These are phyloP conservation scores for Onygenales sp. DNA, from an alignment of 2,329 filamentous ascomycete species.

Conservation along the genomic window DNA sequence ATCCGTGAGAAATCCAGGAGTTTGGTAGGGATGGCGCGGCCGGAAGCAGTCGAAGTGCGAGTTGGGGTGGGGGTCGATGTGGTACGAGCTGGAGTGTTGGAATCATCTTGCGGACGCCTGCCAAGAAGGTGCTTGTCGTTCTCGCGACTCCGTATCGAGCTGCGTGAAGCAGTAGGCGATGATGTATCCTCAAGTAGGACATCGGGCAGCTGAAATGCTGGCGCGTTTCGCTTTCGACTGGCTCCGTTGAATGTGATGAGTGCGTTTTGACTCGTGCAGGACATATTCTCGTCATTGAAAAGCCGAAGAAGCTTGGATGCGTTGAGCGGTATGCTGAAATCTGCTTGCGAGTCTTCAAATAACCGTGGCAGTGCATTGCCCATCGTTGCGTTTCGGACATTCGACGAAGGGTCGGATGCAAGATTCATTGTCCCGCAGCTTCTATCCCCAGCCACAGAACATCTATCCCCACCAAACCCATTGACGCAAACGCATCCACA, in stretches of 20 bases:
- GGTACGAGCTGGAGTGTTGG: constrained; percentile 4
- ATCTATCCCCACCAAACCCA: constrained; percentile 64
- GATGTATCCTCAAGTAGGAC: background rate
- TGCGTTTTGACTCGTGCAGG: constrained; percentile 76
- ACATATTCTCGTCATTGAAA: constrained; percentile 65
- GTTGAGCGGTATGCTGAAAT: constrained; percentile 70
- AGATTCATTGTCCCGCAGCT: constrained; percentile 45
- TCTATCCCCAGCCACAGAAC: constrained; percentile 40
- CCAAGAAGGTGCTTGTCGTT: background rate
- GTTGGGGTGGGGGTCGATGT: constrained; percentile 14
- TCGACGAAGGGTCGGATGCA: constrained; percentile 27
- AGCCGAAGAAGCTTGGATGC: constrained; percentile 60
- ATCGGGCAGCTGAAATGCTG: background rate
- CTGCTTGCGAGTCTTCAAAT: constrained; percentile 52
- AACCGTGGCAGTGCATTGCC: constrained; percentile 70
- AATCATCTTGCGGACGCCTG: background rate
- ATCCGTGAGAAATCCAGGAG: constrained; percentile 19
- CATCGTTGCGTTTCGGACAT: constrained; percentile 60
- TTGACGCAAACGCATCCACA: constrained; percentile 87
- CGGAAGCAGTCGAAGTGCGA: constrained; percentile 17
- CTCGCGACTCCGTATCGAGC: background rate
- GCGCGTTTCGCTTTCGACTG: constrained; percentile 16
- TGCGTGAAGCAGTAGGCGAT: background rate
- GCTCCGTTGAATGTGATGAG: constrained; percentile 71
- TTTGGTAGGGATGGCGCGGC: constrained; percentile 6